These are phyloP conservation scores for Drechslera avenae DNA, from an alignment of 2,329 filamentous ascomycete species.

Conservation along the genomic window DNA sequence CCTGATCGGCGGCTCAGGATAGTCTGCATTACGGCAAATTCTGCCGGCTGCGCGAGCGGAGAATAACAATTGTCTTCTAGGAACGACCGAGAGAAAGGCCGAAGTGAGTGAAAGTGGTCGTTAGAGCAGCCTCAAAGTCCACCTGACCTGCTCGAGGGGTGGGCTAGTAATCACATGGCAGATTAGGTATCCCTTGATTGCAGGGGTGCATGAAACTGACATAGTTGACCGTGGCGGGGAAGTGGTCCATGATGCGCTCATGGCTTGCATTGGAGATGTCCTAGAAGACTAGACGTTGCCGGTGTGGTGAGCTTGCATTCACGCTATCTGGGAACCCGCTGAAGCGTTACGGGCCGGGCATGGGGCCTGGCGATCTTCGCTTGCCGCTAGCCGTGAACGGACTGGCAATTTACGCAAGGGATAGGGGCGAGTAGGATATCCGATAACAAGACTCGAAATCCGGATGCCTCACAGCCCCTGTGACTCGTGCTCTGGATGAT, in stretches of 20 bases:
- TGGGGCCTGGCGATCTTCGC: not conserved
- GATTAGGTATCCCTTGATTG: not conserved
- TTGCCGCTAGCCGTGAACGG: not conserved
- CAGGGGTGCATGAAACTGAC: not conserved
- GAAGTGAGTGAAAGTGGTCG: not conserved
- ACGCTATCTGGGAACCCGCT: not conserved
- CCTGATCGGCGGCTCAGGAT: not conserved
- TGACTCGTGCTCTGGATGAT: not conserved
- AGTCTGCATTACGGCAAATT: not conserved
- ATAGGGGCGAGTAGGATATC: not conserved
- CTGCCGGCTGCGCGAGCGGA: slow-evolving; percentile 1
- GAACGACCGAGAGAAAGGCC: slow-evolving; percentile 1
- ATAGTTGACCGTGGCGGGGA: not conserved
- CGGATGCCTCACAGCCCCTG: not conserved
- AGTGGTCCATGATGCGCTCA: not conserved
- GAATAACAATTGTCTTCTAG: not conserved
- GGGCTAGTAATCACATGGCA: not conserved
- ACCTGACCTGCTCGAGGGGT: not conserved
- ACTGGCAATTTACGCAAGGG: not conserved
- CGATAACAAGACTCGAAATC: not conserved
- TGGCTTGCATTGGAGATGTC: not conserved
- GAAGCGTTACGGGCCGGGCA: not conserved
- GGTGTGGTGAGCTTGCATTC: not conserved
- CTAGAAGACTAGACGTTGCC: slow-evolving; percentile 1
- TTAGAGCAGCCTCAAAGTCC: not conserved